Evolutionary conservation across 192 early-diverging fungal species (phyloP), one percentile per base, ranked within the genome.

Genomic region (Mortierella antarctica): DNA sequence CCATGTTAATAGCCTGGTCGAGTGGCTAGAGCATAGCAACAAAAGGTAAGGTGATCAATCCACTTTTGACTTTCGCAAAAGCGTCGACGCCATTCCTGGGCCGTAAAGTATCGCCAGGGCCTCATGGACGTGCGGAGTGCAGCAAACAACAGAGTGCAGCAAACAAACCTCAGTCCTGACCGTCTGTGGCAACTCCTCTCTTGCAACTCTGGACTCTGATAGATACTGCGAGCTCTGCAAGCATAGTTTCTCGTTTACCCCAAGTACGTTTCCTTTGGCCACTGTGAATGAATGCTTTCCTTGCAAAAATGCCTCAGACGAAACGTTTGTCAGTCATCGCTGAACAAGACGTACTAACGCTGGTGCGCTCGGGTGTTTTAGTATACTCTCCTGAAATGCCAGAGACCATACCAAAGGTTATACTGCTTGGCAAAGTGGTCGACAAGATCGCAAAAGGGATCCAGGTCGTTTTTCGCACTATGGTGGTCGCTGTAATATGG

Each of bases 181-280:
- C 31, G 31, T 31, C 31, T 31, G 31, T 31, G 31, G 31, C 31
- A 31, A 31, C 31, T 31, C 3, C 31, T 31, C 31, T 31, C 31
- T 31, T 31, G 31, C 31, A 31, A 31, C 31, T 31, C 31, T 31
- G 31, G 31, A 3, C 3, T n/a, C 18, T 10, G 7, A 47, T 77
- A 89, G 87, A 66, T 86, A 90, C 71, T 98, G 97, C 85, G 97
- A 98, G 73, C 87, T 98, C 3, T 98, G 97, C 83, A 92, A 93
- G 47, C 84, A 97, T 82, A 85, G 88, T 39, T 98, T 93, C 81
- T 70, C 87, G n/a, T 98, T 98, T 68, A 92, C 94, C 14, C 93
- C 95, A 17, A 89, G 91, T 92, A 87, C 51, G 89, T 79, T 4
- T 17, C n/a, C 54, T 17, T 20, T 47, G 7, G 18, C 6, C 1